phyloP scores from a whole-genome alignment of 768 basidiomycete species.

The Suillus variegatus region DNA sequence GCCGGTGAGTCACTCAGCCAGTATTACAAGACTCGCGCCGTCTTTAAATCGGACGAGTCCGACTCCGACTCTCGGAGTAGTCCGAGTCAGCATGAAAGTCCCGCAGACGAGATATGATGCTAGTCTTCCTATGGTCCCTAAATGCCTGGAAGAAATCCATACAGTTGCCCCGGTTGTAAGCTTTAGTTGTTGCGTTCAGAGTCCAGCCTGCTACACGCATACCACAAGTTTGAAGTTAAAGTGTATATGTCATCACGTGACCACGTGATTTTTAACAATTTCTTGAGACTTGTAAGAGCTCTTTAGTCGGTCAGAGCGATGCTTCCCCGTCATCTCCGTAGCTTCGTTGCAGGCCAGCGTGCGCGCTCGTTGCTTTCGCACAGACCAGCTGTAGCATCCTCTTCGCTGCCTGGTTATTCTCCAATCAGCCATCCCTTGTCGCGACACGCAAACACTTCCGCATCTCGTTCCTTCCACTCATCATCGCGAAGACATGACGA shows the following conservation, averaged over 20 bases:
- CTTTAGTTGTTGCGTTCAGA: not conserved
- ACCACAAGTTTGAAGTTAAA: not conserved
- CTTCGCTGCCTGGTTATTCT: slow-evolving; percentile 34
- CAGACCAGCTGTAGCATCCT: slow-evolving; percentile 16
- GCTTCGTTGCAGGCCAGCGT: slow-evolving; percentile 34
- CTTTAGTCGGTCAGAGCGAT: slow-evolving; percentile 24
- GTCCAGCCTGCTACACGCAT: not conserved
- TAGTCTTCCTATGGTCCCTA: not conserved
- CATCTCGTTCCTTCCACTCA: slow-evolving; percentile 56
- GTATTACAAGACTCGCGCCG: slow-evolving; percentile 43
- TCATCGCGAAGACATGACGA: slow-evolving; percentile 64
- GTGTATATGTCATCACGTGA: slow-evolving; percentile 3
- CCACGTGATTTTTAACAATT: slow-evolving; percentile 1
- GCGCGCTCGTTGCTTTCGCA: slow-evolving; percentile 22
- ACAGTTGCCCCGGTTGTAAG: not conserved
- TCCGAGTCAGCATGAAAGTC: not conserved
- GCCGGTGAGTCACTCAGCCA: no score
- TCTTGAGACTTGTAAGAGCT: not conserved
- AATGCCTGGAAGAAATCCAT: not conserved
- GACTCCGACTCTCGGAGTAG: no score
- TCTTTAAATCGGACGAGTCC: no score
- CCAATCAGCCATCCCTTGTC: slow-evolving; percentile 6
- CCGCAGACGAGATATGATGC: not conserved
- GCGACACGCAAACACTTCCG: slow-evolving; percentile 12
- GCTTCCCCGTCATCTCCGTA: slow-evolving; percentile 51